These are phyloP conservation scores for Hibiscus trionum DNA, from an alignment of 345 rosid species.

Conservation along the genomic window DNA sequence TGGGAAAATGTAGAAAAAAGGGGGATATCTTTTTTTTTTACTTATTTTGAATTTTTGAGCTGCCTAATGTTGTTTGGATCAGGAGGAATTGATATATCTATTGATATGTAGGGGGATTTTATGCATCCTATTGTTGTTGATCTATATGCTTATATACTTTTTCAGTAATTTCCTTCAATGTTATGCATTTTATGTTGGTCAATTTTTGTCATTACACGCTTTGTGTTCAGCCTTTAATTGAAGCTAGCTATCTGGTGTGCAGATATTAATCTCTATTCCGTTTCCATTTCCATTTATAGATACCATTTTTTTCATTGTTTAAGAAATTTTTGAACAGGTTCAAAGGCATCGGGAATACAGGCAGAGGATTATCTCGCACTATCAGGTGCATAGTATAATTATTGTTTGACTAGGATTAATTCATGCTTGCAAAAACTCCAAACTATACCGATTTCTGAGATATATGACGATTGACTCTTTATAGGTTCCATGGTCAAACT, in stretches of 20 bases:
- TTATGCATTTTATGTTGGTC: background rate
- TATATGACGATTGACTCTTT: no score
- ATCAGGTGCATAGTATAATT: conserved; percentile 43
- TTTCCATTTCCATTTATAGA: no score
- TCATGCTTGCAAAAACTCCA: background rate
- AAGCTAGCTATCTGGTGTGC: no score
- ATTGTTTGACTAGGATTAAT: background rate
- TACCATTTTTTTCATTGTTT: background rate
- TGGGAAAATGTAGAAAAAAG: background rate
- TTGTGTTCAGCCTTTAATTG: background rate
- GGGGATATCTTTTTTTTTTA: background rate
- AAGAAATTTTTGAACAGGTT: conserved; percentile 27
- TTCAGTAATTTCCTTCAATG: background rate
- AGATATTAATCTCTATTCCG: no score
- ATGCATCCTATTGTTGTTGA: background rate
- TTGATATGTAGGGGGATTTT: no score
- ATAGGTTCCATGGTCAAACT: background rate
- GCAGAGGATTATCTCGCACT: conserved; percentile 57
- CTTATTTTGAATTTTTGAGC: background rate
- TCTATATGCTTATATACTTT: background rate
- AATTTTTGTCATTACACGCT: background rate
- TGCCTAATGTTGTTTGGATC: background rate
- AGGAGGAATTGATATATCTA: no score
- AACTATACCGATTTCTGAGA: background rate
- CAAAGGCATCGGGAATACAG: conserved; percentile 78